Conservation (phyloP, 768 basidiomycete species). For the Mycena filopes region DNA sequence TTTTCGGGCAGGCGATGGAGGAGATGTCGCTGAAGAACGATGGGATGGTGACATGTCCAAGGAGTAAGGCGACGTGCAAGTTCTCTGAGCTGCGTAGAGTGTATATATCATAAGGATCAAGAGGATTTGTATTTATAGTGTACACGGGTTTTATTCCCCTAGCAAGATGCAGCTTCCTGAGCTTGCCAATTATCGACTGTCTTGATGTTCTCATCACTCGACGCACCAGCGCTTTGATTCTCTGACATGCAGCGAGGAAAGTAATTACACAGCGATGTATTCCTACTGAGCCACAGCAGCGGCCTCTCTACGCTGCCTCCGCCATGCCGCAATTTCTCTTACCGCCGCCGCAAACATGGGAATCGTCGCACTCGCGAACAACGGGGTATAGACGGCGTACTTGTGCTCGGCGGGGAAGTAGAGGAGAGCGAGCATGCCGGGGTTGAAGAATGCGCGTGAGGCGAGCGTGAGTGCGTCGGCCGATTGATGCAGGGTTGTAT, state of each 20-base stretch:
- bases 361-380: slow-evolving; percentile 91
- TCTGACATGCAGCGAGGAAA: neutral
- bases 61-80: slow-evolving; percentile 71
- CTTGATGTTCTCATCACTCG: neutral
- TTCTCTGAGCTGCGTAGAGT: slow-evolving; percentile 84
- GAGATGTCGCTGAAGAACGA: slow-evolving; percentile 87
- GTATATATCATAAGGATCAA: slow-evolving; percentile 76
- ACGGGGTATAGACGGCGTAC: slow-evolving; percentile 94
- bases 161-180: too few species aligned
- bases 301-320: slow-evolving; percentile 40
- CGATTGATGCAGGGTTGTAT: slow-evolving; percentile 64
- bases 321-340: slow-evolving; percentile 79
- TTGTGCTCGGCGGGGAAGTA: slow-evolving; percentile 99
- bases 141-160: too few species aligned
- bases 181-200: too few species aligned
- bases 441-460: slow-evolving; percentile 94
- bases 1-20: slow-evolving; percentile 74
- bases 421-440: slow-evolving; percentile 93
- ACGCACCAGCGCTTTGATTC: neutral
- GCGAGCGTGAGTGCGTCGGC: slow-evolving; percentile 71
- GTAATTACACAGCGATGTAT: neutral
- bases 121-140: slow-evolving; percentile 17
- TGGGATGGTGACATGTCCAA: slow-evolving; percentile 87
- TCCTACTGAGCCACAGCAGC: neutral
- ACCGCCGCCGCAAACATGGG: slow-evolving; percentile 82